Base-by-base conservation (phyloP, 2,329 filamentous ascomycete species). In the Xylariaceae sp. region DNA sequence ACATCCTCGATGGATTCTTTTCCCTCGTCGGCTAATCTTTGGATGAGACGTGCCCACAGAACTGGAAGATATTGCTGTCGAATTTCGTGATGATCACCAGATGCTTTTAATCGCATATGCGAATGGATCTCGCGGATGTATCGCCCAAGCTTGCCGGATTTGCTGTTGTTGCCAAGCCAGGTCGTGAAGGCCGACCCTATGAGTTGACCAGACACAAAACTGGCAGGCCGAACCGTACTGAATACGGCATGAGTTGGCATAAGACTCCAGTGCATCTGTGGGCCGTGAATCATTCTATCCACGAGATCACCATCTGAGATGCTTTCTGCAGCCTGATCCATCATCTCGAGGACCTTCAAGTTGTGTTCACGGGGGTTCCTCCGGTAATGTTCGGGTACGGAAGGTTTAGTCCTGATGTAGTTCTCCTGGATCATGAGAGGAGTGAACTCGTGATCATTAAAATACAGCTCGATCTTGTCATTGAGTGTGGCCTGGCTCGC, bases 351-450 rank as follows among this genome's bases (percentile, higher is more conserved):
- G n/a, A 86, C 77, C 73, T 96, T 96, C 56, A 97, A 77, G 34
- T 84, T 88, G 63, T 87, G 82, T 72, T 93, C 88, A 64, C 84
- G 85, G 59, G 82, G 84, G 45, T 79, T 79, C 71, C 86, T 88
- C 17, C 77, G 75, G 51, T 78, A 76, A 54, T 79, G 80, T 62
- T 79, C 82, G 2, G 89, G 77, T 3, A 75, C 80, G 62, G 86
- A 81, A 2, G 94, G 94, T 62, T 87, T 90, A 1, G 91, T 92
- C 63, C 86, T 88, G 10, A 99, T 81, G 68, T 99, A 99, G 71
- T 99, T 99, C 74, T 99, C 95, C 73, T 99, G 94, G 51, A 99
- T 86, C 94, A 99, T 97, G 56, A 99, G 80, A 70, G 88, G 94
- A 70, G 92, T 97, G 76, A 97, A 96, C 69, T 99, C 94, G 71